A percentile compares a stretch with the other conserved stretches of the same genome.
These are phyloP conservation scores for Caryopteris hybrid DNA, from an alignment of 305 asterid genomes.

Conservation along the genomic window DNA sequence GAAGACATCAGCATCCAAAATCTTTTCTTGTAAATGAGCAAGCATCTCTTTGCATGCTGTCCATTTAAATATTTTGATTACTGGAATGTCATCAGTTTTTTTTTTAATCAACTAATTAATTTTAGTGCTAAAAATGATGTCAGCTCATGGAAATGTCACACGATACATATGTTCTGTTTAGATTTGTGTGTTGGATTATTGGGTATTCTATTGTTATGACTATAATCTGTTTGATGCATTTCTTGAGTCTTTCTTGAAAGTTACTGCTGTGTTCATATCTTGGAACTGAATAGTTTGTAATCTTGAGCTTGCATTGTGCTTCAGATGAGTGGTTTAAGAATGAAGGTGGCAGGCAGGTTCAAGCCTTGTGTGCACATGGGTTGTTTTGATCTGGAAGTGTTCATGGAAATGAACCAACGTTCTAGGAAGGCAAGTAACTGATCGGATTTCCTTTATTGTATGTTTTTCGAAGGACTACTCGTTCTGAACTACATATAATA, in stretches of 20 bases:
- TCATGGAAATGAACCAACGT: constrained; percentile 91
- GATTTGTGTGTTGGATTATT: neutral
- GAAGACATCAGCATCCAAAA: neutral
- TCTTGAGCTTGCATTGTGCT: constrained; percentile 14
- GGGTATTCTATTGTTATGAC: neutral
- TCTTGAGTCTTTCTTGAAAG: neutral
- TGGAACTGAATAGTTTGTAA: constrained; percentile 20
- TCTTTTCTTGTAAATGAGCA: neutral
- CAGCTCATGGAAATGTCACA: neutral
- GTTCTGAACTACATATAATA: neutral
- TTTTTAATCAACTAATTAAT: neutral
- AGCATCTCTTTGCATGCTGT: neutral
- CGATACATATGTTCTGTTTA: neutral
- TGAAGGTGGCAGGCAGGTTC: constrained; percentile 95
- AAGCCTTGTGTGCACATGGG: constrained; percentile 93
- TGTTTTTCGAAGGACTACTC: neutral
- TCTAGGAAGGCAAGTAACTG: constrained; percentile 77
- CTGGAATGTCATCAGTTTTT: neutral
- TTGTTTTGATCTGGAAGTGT: constrained; percentile 90
- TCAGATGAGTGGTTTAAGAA: constrained; percentile 95
- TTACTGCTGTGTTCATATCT: neutral
- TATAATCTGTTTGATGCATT: neutral
- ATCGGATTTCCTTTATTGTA: neutral
- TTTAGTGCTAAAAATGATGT: neutral
- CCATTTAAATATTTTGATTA: neutral